Percentiles rank a stretch among this genome's conserved stretches.
phyloP scores from a whole-genome alignment of 169 alveolate species.

The Amoebophrya sp. region DNA sequence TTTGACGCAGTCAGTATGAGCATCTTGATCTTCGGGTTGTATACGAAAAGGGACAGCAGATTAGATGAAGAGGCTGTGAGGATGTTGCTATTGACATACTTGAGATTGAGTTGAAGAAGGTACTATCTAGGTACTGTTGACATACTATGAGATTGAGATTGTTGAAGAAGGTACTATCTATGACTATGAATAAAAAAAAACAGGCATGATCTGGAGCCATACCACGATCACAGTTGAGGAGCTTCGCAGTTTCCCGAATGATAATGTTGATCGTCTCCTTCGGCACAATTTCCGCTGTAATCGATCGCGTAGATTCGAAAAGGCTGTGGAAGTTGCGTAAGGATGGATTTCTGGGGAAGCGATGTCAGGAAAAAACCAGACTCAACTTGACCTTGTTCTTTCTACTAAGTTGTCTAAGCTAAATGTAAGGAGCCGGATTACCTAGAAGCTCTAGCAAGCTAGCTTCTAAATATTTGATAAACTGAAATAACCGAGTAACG shows the following conservation, averaged over 20 bases:
- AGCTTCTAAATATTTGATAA: too few species aligned
- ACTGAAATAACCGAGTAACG: too few species aligned
- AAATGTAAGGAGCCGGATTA: too few species aligned
- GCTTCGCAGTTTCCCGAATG: not conserved
- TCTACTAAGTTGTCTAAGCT: too few species aligned
- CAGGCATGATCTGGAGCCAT: too few species aligned
- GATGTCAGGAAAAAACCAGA: not conserved
- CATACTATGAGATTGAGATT: too few species aligned
- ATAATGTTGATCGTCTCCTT: conserved; percentile 26
- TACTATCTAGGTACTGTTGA: too few species aligned
- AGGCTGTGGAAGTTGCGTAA: not conserved
- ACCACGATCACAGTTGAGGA: not conserved
- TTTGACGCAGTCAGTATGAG: conserved; percentile 9
- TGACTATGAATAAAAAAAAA: too few species aligned
- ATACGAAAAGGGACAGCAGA: not conserved
- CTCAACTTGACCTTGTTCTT: not conserved
- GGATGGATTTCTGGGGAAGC: not conserved
- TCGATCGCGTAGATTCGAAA: not conserved
- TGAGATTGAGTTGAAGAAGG: too few species aligned
- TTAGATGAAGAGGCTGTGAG: not conserved
- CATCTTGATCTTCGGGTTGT: not conserved
- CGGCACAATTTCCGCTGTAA: conserved; percentile 13
- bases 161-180: too few species aligned
- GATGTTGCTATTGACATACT: too few species aligned
- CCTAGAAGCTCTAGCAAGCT: too few species aligned